Evolutionary conservation across 1,284 basidiomycete species (phyloP).

Genomic region (Ustilago vetiveriae): DNA sequence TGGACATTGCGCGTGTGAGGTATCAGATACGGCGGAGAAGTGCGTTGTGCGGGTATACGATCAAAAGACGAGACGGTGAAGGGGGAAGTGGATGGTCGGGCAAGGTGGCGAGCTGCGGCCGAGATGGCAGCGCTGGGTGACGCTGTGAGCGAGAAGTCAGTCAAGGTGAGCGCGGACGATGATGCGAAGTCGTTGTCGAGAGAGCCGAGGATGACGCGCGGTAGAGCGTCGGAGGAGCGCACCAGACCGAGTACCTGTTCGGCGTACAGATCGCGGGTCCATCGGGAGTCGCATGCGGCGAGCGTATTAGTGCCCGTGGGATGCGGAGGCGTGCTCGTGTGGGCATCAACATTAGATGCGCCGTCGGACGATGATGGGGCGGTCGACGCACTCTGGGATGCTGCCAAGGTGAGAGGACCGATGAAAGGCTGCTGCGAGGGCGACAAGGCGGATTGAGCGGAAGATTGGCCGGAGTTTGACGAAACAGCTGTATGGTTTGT

Average conservation of each 20-base stretch:
- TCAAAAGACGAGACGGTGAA: conserved; percentile 14
- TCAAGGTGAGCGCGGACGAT: neutral
- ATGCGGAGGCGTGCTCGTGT: neutral
- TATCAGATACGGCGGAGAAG: conserved; percentile 3
- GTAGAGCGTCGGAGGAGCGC: neutral
- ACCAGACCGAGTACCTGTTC: neutral
- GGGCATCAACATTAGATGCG: neutral
- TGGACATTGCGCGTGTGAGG: conserved; percentile 22
- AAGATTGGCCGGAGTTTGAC: neutral
- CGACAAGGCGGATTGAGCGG: neutral
- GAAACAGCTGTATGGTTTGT: neutral
- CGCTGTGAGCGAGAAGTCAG: neutral
- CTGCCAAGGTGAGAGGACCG: conserved; percentile 24
- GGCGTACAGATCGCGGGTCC: conserved; percentile 1
- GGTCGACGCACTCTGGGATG: conserved; percentile 15
- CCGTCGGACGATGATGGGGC: neutral
- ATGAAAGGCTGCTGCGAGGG: conserved; percentile 22
- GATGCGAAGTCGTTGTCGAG: conserved; percentile 5
- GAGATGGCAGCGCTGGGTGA: conserved; percentile 9
- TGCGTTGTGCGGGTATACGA: conserved; percentile 11
- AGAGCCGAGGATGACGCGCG: neutral
- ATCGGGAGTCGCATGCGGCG: conserved; percentile 1
- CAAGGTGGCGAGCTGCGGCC: conserved; percentile 20
- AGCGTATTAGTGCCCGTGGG: neutral
- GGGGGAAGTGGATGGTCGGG: conserved; percentile 5